These are phyloP conservation scores for Poronia punctata DNA, from an alignment of 495 filamentous ascomycete genomes.

Conservation along the genomic window DNA sequence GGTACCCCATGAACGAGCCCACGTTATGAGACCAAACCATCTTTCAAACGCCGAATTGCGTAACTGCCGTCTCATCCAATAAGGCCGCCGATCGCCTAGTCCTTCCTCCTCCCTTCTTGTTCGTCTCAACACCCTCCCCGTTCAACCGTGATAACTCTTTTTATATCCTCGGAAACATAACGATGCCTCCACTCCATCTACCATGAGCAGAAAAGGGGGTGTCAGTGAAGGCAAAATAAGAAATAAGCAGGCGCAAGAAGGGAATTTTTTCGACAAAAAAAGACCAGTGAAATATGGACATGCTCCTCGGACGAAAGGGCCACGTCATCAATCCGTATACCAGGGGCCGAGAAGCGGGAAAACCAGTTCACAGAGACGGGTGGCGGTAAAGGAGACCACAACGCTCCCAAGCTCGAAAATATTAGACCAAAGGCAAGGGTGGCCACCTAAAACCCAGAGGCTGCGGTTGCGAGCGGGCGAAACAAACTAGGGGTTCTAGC, in stretches of 20 bases:
- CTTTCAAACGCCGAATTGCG: no score
- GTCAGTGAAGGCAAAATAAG: constrained; percentile 22
- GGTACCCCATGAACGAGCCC: not conserved
- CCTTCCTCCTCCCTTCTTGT: constrained; percentile 3
- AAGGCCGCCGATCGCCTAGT: no score
- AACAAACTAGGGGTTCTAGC: no score
- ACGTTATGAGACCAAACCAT: no score
- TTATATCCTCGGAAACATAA: constrained; percentile 20
- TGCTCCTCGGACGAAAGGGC: constrained; percentile 11
- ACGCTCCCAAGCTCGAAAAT: not conserved
- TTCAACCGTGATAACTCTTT: constrained; percentile 16
- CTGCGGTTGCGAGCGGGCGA: not conserved
- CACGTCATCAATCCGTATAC: constrained; percentile 12
- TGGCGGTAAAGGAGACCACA: not conserved
- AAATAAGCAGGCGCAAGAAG: constrained; percentile 21
- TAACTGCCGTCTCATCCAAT: no score
- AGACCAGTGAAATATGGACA: constrained; percentile 25
- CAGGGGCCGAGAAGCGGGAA: constrained; percentile 2
- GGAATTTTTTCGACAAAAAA: constrained; percentile 20
- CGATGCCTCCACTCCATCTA: constrained; percentile 24
- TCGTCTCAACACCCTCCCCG: constrained; percentile 11
- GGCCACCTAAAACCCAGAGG: no score
- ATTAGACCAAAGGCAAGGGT: no score
- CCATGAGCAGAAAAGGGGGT: constrained; percentile 15
- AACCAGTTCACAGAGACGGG: constrained; percentile 8